Conservation (phyloP, 208 protist genomes). For the Wallacemonas sp. region DNA sequence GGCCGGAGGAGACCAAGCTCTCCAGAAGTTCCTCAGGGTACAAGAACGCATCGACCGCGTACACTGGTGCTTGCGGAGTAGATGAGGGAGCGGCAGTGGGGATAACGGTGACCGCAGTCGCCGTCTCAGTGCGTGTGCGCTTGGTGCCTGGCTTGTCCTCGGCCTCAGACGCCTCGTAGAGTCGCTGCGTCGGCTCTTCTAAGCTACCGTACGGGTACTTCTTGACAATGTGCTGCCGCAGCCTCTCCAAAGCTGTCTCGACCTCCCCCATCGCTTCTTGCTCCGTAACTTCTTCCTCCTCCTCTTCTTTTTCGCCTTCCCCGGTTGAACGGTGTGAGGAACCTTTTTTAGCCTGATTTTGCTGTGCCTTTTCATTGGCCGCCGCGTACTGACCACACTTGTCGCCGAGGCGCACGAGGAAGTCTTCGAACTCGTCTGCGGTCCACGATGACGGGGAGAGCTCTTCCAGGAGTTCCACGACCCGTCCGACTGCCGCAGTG, state of each 20-base stretch:
- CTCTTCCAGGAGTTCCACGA: neutral
- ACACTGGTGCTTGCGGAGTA: slow-evolving; percentile 30
- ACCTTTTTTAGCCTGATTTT: neutral
- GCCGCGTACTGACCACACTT: slow-evolving; percentile 4
- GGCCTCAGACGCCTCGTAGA: neutral
- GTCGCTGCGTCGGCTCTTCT: slow-evolving; percentile 35
- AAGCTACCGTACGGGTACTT: slow-evolving; percentile 46
- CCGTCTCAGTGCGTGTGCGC: slow-evolving; percentile 9
- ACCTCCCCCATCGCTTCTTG: slow-evolving; percentile 40
- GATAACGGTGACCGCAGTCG: neutral
- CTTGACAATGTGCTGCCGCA: slow-evolving; percentile 44
- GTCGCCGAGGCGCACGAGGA: slow-evolving; percentile 21
- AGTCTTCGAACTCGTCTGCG: slow-evolving; percentile 18
- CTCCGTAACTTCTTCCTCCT: slow-evolving; percentile 22
- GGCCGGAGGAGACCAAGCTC: slow-evolving; percentile 38
- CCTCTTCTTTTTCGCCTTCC: slow-evolving; percentile 24
- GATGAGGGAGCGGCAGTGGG: neutral
- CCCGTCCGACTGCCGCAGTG: neutral
- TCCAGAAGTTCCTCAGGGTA: slow-evolving; percentile 75
- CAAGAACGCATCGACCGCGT: slow-evolving; percentile 75
- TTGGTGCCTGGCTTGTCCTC: neutral
- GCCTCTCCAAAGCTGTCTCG: slow-evolving; percentile 41
- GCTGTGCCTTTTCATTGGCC: neutral
- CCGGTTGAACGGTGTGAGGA: neutral
- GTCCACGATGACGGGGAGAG: slow-evolving; percentile 4